Evolutionary conservation across 2,329 filamentous ascomycete genomes (phyloP).

Genomic region (Fusarium sp.): DNA sequence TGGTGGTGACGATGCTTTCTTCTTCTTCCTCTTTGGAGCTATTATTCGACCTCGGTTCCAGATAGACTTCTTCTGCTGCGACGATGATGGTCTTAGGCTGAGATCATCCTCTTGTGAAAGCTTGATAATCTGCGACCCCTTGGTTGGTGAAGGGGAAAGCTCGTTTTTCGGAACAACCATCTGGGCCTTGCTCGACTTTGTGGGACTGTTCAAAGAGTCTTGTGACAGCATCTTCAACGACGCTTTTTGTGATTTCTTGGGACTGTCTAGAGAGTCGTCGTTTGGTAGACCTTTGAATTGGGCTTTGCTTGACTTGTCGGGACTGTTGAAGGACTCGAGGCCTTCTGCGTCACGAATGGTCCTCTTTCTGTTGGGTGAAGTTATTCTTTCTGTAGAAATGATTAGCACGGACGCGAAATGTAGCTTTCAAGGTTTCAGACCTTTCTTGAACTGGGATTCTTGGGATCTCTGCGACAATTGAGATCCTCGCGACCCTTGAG

Average conservation of each 20-base stretch:
- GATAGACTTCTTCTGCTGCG: constrained; percentile 10
- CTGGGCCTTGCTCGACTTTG: constrained; percentile 19
- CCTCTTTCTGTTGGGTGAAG: background rate
- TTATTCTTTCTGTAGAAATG: constrained; percentile 3
- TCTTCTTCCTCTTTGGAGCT: background rate
- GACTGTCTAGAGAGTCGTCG: constrained; percentile 36
- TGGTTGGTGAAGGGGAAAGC: constrained; percentile 34
- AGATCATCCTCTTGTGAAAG: constrained; percentile 23
- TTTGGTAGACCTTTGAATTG: constrained; percentile 25
- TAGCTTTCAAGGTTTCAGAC: constrained; percentile 19
- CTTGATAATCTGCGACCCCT: constrained; percentile 13
- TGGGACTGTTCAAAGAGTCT: constrained; percentile 30
- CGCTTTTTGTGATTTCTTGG: constrained; percentile 16
- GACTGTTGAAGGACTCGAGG: constrained; percentile 12
- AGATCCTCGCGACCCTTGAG: constrained; percentile 42
- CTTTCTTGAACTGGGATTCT: constrained; percentile 40
- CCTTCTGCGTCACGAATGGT: background rate
- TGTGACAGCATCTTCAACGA: constrained; percentile 20
- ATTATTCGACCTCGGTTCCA: constrained; percentile 1
- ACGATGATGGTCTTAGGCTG: constrained; percentile 7
- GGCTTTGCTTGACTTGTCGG: constrained; percentile 19
- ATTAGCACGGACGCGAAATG: constrained; percentile 12
- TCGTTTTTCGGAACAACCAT: constrained; percentile 17
- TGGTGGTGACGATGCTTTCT: background rate
- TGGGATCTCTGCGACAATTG: constrained; percentile 42